phyloP scores from a whole-genome alignment of 2,329 filamentous ascomycete genomes.

The Aspergillus quadrilineatus region DNA sequence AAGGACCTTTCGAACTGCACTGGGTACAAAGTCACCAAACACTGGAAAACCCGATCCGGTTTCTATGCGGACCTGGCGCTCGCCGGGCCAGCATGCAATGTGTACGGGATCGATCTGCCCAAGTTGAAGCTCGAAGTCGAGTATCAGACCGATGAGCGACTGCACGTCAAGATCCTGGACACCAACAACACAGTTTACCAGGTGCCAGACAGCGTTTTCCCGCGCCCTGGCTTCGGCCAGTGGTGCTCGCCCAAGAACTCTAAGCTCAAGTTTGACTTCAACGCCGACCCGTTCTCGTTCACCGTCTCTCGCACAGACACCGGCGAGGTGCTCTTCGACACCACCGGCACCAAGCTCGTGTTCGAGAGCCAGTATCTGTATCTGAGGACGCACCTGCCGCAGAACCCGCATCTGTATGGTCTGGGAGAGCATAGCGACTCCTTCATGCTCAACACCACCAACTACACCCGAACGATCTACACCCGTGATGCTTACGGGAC shows the following conservation, averaged over 20 bases:
- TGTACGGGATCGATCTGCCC: constrained; percentile 58
- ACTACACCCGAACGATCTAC: constrained; percentile 70
- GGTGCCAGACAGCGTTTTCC: constrained; percentile 67
- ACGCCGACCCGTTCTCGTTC: constrained; percentile 66
- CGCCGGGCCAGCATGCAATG: constrained; percentile 64
- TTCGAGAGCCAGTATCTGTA: constrained; percentile 77
- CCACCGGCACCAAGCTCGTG: constrained; percentile 63
- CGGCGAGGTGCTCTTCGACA: constrained; percentile 62
- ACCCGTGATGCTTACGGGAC: constrained; percentile 64
- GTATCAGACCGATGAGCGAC: constrained; percentile 63
- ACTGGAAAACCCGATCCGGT: constrained; percentile 39
- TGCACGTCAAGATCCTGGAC: constrained; percentile 74
- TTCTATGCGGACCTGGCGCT: constrained; percentile 69
- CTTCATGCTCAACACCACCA: constrained; percentile 65
- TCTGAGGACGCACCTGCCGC: constrained; percentile 67
- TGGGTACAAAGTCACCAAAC: constrained; percentile 40
- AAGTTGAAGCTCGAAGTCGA: constrained; percentile 60
- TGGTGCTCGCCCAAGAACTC: constrained; percentile 40
- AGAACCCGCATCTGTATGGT: constrained; percentile 71
- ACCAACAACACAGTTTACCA: constrained; percentile 68
- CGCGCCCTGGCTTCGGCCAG: constrained; percentile 52
- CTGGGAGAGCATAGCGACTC: constrained; percentile 74
- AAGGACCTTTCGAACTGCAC: constrained; percentile 47
- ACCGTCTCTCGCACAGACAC: constrained; percentile 46
- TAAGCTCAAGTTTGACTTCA: constrained; percentile 49